Evolutionary conservation across 139 green algal genomes (phyloP), one percentile per base, ranked within the genome.

Genomic region (Coelastrella sp.): DNA sequence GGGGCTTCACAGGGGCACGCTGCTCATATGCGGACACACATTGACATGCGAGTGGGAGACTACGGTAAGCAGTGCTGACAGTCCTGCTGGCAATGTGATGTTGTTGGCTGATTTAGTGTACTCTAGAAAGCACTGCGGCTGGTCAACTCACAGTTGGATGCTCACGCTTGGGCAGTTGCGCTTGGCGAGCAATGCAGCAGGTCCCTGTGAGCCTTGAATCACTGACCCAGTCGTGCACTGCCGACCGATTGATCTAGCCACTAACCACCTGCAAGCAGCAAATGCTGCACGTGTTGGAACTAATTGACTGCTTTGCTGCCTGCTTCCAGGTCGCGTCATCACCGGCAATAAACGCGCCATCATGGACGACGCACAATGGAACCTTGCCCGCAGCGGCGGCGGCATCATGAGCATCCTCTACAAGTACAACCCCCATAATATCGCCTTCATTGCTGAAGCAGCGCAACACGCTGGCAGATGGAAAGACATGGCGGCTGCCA

Each of bases 331-430:
- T 11, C 17, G 71, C 19, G 71, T 77, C 5, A 22, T 77, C 4
- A 19, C 71, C 3, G 71, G 71, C 71, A 77, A 77, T 5, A 77
- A 77, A 19, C 14, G 71, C 7, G 71, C 71, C 71, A 77, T 77
- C 20, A 7, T 23, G 3, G 71, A 77, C 5, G 71, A 77, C 71
- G 71, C 71, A 77, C 2, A 77, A 19, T 77, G 71, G 71, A 77
- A 77, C 17, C 3, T 77, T 47, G 71, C 71, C 3, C 71, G 71
- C 71, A 77, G 71, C 17, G 71, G 71, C 17, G 71, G 71, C 3
- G 71, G 71, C 17, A n/a, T 77, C 71, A 77, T 77, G 71, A 77
- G 71, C 71, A 77, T 77, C 71, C 71, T 77, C 16, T 77, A 77
- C 5, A 77, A 77, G 71, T 77, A 77, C 71, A 77, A 77, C 71